Conservation (phyloP, 495 filamentous ascomycete species). For the Beverwykella pulmonaria region DNA sequence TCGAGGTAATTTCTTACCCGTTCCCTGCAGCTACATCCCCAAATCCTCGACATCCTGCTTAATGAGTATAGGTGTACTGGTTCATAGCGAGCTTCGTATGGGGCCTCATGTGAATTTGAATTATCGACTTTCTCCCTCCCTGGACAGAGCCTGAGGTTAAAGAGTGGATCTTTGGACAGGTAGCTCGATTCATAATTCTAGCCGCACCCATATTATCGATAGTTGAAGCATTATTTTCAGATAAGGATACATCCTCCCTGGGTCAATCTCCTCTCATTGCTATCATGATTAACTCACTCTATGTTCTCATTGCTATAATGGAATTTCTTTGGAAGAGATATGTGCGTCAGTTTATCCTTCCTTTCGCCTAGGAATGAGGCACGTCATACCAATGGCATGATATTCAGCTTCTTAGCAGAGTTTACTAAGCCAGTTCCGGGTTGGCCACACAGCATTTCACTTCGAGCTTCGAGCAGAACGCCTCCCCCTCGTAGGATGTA, state of each 20-base stretch:
- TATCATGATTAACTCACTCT: too few relatives aligned
- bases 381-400: too few relatives aligned
- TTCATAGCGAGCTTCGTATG: background rate
- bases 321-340: too few relatives aligned
- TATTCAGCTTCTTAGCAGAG: background rate
- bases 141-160: background rate
- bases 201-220: background rate
- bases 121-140: background rate
- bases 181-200: background rate
- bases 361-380: too few relatives aligned
- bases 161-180: slow-evolving; percentile 9
- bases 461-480: background rate
- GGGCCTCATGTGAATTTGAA: background rate
- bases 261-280: too few relatives aligned
- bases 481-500: slow-evolving; percentile 43
- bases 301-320: too few relatives aligned
- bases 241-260: background rate
- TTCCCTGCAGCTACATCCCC: too few relatives aligned
- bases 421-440: background rate
- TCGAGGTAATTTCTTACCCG: too few relatives aligned
- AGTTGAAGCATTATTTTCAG: background rate
- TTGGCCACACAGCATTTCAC: background rate
- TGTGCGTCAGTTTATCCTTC: too few relatives aligned
- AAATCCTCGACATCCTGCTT: too few relatives aligned
- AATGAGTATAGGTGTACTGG: background rate